These are phyloP conservation scores for Afroboletus lepidellus DNA, from an alignment of 1,284 basidiomycete species.

Conservation along the genomic window DNA sequence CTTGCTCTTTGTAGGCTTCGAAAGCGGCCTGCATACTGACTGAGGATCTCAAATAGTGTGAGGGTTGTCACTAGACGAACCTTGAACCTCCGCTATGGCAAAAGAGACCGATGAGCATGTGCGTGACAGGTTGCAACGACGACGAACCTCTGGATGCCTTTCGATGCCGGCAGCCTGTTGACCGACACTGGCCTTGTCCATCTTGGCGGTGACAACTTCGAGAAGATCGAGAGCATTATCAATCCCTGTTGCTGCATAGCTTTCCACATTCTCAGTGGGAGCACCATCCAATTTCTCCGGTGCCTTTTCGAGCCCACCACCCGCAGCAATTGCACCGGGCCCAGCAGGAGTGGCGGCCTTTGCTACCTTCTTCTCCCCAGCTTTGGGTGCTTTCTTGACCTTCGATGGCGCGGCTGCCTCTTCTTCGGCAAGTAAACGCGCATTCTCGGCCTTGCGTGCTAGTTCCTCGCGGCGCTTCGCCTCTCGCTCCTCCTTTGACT, in stretches of 20 bases:
- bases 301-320: constrained; percentile 46
- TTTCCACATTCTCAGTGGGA: constrained; percentile 51
- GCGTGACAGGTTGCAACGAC: constrained; percentile 9
- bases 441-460: constrained; percentile 75
- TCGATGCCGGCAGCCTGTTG: constrained; percentile 84
- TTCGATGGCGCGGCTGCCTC: constrained; percentile 69
- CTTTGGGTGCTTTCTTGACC: constrained; percentile 66
- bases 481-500: constrained; percentile 69
- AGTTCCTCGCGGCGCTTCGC: constrained; percentile 73
- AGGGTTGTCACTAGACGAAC: constrained; percentile 30
- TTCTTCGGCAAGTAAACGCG: constrained; percentile 80
- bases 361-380: constrained; percentile 55
- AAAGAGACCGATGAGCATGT: constrained; percentile 5
- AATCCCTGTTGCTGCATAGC: constrained; percentile 82
- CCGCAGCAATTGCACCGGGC: constrained; percentile 75
- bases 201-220: constrained; percentile 86
- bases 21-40: constrained; percentile 65
- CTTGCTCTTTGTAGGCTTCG: constrained; percentile 88
- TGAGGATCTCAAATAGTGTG: constrained; percentile 4
- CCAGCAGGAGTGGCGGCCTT: constrained; percentile 59
- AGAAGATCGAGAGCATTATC: constrained; percentile 92
- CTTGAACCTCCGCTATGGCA: constrained; percentile 78
- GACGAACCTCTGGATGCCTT: constrained; percentile 87
- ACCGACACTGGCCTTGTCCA: constrained; percentile 88
- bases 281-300: constrained; percentile 28